Evolutionary conservation across 2,329 filamentous ascomycete species (phyloP), one percentile per base, ranked within the genome.

Genomic region (Stagonosporopsis cucurbitacearum): DNA sequence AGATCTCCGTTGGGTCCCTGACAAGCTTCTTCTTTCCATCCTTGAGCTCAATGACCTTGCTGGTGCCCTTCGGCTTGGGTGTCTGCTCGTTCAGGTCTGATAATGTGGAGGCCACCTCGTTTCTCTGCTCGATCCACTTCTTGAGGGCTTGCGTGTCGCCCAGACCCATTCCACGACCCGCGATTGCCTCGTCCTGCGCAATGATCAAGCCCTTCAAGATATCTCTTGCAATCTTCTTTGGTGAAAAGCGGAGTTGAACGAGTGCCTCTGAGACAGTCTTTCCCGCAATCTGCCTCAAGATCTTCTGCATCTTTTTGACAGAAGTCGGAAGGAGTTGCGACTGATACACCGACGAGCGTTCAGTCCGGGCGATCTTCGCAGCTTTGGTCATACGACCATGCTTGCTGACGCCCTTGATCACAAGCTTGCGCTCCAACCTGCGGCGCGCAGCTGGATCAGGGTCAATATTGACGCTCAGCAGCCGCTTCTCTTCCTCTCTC

Each of bases 221-320:
- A 69, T 96, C 92, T 64, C 85, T 81, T 6, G 94, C 91, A 61
- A 89, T 90, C 80, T 92, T 94, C 85, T 99, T 99, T 81, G 92
- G 91, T 75, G 89, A 94, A 80, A 94, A 98, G 52, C 88, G 86
- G 91, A 99, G 96, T 82, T 99, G 95, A 50, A 90, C 79, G 64
- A 98, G 91, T 13, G 95, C 95, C 32, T 99, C 93, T 54, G 96
- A 92, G 58, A 99, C 82, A n/a, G 88, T 88, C 84, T 97, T 98
- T 64, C 95, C 95, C 2, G 87, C 84, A 70, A 99, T 95, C 79
- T 98, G 95, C 51, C 89, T 86, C 22, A 94, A 88, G 45, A 99
- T 80, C 67, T 90, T 88, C 48, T 89, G 88, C 51, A 99, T 83
- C 81, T 99, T 99, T 86, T 99, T 99, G 62, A 91, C 81, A 44